Percentiles rank a stretch among this genome's conserved stretches.
Evolutionary conservation across 2,329 filamentous ascomycete genomes (phyloP).

Genomic region (Neofusicoccum ribis): DNA sequence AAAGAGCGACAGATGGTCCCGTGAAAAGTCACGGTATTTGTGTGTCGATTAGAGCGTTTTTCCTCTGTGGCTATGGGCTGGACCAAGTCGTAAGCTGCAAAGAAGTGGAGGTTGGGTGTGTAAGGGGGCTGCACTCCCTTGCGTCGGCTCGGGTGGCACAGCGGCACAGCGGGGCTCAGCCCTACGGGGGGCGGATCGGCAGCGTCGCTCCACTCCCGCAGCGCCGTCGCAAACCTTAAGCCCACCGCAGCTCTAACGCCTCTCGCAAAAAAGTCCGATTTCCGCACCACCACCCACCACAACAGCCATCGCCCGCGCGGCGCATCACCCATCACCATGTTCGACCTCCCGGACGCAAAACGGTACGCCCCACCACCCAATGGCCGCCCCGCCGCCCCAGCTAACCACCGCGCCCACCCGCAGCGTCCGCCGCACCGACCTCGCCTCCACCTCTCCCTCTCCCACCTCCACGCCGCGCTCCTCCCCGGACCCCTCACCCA

Average conservation of each 20-base stretch:
- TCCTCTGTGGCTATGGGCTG: too few relatives aligned
- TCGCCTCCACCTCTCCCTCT: neutral
- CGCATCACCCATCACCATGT: neutral
- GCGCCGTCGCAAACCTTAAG: neutral
- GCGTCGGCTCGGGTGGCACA: too few relatives aligned
- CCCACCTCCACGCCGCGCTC: neutral
- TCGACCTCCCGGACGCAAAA: neutral
- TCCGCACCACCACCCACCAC: neutral
- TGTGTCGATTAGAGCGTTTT: too few relatives aligned
- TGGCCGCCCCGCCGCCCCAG: neutral
- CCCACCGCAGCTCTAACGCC: neutral
- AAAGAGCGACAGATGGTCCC: too few relatives aligned
- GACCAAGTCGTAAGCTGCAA: too few relatives aligned
- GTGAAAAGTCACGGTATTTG: too few relatives aligned
- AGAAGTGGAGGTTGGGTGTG: too few relatives aligned
- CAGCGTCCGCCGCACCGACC: conserved; percentile 15
- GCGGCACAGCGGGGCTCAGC: neutral
- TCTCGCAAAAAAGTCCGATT: neutral
- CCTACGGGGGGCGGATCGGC: neutral
- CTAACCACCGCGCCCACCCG: neutral
- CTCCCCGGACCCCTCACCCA: neutral
- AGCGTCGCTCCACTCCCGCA: neutral
- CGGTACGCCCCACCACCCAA: neutral
- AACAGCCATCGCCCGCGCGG: neutral
- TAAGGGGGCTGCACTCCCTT: too few relatives aligned